Conservation (phyloP, 78 protist genomes). For the Cavenderia fasciculata region DNA sequence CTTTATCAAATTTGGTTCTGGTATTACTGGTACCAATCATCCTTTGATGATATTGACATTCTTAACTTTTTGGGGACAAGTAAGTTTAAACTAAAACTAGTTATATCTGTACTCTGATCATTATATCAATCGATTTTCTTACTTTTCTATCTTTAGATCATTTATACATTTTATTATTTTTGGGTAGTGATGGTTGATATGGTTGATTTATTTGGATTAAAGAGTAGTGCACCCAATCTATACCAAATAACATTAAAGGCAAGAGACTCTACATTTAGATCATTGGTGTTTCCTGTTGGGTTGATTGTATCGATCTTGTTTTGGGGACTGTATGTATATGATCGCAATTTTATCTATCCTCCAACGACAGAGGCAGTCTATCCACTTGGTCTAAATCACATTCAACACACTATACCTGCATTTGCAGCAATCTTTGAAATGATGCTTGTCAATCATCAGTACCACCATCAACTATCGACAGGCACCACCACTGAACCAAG, state of each 20-base stretch:
- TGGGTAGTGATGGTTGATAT: slow-evolving; percentile 13
- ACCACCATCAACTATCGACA: slow-evolving; percentile 3
- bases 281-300: slow-evolving; percentile 43
- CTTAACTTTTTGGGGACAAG: slow-evolving; percentile 68
- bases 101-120: background rate
- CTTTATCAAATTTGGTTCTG: background rate
- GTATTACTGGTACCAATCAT: background rate
- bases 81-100: background rate
- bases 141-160: background rate
- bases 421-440: background rate
- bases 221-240: background rate
- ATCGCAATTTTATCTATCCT: slow-evolving; percentile 15
- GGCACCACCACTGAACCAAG: background rate
- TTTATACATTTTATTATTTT: slow-evolving; percentile 6
- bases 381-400: slow-evolving; percentile 43
- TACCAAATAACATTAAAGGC: slow-evolving; percentile 6
- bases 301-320: slow-evolving; percentile 5
- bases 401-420: slow-evolving; percentile 62
- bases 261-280: slow-evolving; percentile 47
- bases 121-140: background rate
- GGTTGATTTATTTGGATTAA: background rate
- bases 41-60: slow-evolving; percentile 22
- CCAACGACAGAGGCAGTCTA: background rate
- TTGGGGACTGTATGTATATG: slow-evolving; percentile 37
- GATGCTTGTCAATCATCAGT: slow-evolving; percentile 39